A percentile compares a stretch with the other conserved stretches of the same genome.
phyloP scores from a whole-genome alignment of 768 basidiomycete genomes.

The Pleurotus djamor region DNA sequence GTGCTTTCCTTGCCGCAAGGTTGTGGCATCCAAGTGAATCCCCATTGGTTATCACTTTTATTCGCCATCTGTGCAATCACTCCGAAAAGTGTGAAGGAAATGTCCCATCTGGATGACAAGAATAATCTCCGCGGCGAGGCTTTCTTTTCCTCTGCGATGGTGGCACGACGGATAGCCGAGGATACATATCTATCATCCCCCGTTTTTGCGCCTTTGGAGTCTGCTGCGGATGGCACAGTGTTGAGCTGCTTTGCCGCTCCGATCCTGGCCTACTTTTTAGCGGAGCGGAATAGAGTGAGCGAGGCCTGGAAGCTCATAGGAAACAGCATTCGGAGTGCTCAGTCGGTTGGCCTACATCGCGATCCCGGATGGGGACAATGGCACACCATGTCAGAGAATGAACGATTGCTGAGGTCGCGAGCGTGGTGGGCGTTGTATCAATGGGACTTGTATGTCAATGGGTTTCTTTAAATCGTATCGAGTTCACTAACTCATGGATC shows the following conservation, averaged over 20 bases:
- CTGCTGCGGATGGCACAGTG: conserved; percentile 44
- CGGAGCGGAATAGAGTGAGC: conserved; percentile 44
- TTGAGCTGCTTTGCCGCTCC: conserved; percentile 44
- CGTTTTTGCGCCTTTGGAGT: conserved; percentile 28
- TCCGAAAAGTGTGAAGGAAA: conserved; percentile 21
- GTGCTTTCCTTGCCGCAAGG: conserved; percentile 27
- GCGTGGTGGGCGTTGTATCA: conserved; percentile 43
- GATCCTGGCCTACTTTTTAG: conserved; percentile 41
- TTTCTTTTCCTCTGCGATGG: conserved; percentile 41
- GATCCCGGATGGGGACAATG: conserved; percentile 39
- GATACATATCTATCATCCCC: conserved; percentile 37
- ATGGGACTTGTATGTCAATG: conserved; percentile 32
- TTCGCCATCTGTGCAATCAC: conserved; percentile 46
- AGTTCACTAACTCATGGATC: conserved; percentile 11
- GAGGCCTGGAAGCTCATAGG: conserved; percentile 49
- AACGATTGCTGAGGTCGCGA: conserved; percentile 34
- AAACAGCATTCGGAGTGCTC: conserved; percentile 33
- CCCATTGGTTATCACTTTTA: conserved; percentile 49
- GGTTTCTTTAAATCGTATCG: not conserved
- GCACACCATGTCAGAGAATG: conserved; percentile 42
- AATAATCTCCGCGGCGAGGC: conserved; percentile 16
- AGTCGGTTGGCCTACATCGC: conserved; percentile 40
- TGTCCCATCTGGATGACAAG: conserved; percentile 15
- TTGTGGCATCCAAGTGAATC: conserved; percentile 38
- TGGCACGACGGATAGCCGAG: conserved; percentile 43